Percentiles rank a stretch among this genome's conserved stretches.
Evolutionary conservation across 805 yeast species (phyloP).

Genomic region (Saturnispora bothae): DNA sequence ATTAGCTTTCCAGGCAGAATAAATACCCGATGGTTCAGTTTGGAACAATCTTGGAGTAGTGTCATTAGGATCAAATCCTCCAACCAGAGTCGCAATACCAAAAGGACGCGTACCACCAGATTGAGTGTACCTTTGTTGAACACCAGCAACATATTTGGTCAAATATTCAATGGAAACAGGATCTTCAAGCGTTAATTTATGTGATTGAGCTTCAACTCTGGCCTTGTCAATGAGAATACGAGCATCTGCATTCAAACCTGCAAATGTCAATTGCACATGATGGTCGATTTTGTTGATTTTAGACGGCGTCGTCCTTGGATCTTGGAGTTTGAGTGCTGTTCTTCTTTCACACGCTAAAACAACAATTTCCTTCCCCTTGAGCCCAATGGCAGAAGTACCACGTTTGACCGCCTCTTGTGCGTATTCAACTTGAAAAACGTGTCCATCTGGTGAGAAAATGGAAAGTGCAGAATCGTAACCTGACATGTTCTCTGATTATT

Average conservation of each 20-base stretch:
- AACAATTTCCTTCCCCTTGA: slow-evolving; percentile 79
- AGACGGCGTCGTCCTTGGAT: slow-evolving; percentile 91
- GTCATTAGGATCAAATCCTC: slow-evolving; percentile 89
- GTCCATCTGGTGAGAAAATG: slow-evolving; percentile 92
- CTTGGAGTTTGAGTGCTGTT: slow-evolving; percentile 89
- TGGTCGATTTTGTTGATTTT: slow-evolving; percentile 86
- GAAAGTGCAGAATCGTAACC: slow-evolving; percentile 99
- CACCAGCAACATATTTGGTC: slow-evolving; percentile 94
- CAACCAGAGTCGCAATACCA: slow-evolving; percentile 90
- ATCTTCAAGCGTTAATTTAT: slow-evolving; percentile 87
- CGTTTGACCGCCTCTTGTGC: slow-evolving; percentile 96
- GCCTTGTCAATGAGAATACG: slow-evolving; percentile 91
- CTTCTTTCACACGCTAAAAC: slow-evolving; percentile 96
- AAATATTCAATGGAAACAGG: slow-evolving; percentile 85
- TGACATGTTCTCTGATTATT: slow-evolving; percentile 48
- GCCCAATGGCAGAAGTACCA: slow-evolving; percentile 97
- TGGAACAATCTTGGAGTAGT: slow-evolving; percentile 73
- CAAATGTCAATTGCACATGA: slow-evolving; percentile 87
- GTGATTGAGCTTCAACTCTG: slow-evolving; percentile 92
- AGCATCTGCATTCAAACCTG: slow-evolving; percentile 98
- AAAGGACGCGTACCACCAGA: slow-evolving; percentile 98
- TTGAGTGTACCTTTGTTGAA: slow-evolving; percentile 93
- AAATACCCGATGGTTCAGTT: slow-evolving; percentile 96
- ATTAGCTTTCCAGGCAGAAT: slow-evolving; percentile 96
- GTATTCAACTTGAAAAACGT: slow-evolving; percentile 96